These are phyloP conservation scores for Penicillium sp. DNA, from an alignment of 2,329 filamentous ascomycete species.

Conservation along the genomic window DNA sequence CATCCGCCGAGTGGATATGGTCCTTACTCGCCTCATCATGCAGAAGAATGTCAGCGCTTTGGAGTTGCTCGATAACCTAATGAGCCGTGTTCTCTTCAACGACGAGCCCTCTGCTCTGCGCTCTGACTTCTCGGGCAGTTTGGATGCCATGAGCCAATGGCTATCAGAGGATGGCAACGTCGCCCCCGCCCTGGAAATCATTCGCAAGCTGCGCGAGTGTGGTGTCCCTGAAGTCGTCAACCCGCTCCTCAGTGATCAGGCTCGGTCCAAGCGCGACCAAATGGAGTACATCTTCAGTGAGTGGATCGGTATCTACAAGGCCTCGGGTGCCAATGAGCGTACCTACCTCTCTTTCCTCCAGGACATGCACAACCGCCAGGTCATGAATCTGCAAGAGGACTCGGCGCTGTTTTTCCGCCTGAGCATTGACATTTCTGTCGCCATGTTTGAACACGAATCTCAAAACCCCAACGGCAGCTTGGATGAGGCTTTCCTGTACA, in stretches of 20 bases:
- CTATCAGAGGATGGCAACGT: slow-evolving; percentile 72
- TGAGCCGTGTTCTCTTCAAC: slow-evolving; percentile 78
- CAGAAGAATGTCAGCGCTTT: slow-evolving; percentile 73
- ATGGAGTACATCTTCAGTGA: slow-evolving; percentile 96
- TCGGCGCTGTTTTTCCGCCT: slow-evolving; percentile 78
- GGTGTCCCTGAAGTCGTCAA: slow-evolving; percentile 61
- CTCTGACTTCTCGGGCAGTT: slow-evolving; percentile 81
- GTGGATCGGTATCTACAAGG: slow-evolving; percentile 83
- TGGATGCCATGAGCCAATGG: slow-evolving; percentile 82
- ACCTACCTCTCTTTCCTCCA: slow-evolving; percentile 76
- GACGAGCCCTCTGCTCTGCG: slow-evolving; percentile 78
- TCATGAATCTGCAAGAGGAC: slow-evolving; percentile 76
- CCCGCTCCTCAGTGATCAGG: slow-evolving; percentile 60
- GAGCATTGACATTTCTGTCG: slow-evolving; percentile 78
- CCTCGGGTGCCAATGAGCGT: slow-evolving; percentile 74
- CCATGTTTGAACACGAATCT: slow-evolving; percentile 74
- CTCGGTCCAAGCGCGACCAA: slow-evolving; percentile 71
- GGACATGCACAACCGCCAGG: slow-evolving; percentile 75
- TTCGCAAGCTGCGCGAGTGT: slow-evolving; percentile 64
- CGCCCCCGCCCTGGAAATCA: slow-evolving; percentile 70
- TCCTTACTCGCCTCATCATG: slow-evolving; percentile 73
- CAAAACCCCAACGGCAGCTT: slow-evolving; percentile 64
- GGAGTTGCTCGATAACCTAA: slow-evolving; percentile 76
- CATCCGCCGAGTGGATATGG: slow-evolving; percentile 68
- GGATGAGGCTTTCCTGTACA: slow-evolving; percentile 64